Conservation (phyloP, 352 stramenopile species). For the Pythium angustatum region DNA sequence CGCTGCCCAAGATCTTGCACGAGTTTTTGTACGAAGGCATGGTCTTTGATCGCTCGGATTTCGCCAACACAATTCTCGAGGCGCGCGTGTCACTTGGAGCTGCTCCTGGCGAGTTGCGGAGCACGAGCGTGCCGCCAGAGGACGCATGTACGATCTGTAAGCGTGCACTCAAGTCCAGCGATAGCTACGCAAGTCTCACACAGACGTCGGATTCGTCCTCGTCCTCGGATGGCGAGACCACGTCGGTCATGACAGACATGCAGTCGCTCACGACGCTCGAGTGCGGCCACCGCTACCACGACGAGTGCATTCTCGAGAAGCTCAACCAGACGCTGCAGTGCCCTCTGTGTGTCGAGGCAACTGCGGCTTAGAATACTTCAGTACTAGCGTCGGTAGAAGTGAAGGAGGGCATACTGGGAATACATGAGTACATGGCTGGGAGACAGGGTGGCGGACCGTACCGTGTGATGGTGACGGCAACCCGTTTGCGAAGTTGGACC, state of each 20-base stretch:
- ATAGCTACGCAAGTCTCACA: constrained; percentile 35
- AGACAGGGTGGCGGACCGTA: too few relatives aligned
- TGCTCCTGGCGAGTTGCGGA: background rate
- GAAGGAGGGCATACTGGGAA: background rate
- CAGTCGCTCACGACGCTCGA: constrained; percentile 68
- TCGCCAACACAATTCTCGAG: constrained; percentile 54
- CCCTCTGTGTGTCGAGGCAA: constrained; percentile 45
- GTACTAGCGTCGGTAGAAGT: background rate
- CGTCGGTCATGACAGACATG: constrained; percentile 29
- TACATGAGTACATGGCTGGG: too few relatives aligned
- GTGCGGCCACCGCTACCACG: constrained; percentile 84
- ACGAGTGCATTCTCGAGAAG: constrained; percentile 85
- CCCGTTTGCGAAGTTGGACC: too few relatives aligned
- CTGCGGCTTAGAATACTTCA: constrained; percentile 1
- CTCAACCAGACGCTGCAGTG: constrained; percentile 74
- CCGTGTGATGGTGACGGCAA: too few relatives aligned
- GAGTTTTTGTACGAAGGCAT: constrained; percentile 83
- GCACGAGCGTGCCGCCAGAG: constrained; percentile 24
- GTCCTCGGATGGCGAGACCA: constrained; percentile 30
- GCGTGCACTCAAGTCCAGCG: constrained; percentile 25
- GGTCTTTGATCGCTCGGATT: constrained; percentile 74
- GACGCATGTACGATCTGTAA: constrained; percentile 68
- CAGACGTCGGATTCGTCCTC: constrained; percentile 28
- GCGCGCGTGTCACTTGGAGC: constrained; percentile 50
- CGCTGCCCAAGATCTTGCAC: constrained; percentile 69